Base-by-base conservation (phyloP, 768 basidiomycete genomes). In the Amanita jacksonii region DNA sequence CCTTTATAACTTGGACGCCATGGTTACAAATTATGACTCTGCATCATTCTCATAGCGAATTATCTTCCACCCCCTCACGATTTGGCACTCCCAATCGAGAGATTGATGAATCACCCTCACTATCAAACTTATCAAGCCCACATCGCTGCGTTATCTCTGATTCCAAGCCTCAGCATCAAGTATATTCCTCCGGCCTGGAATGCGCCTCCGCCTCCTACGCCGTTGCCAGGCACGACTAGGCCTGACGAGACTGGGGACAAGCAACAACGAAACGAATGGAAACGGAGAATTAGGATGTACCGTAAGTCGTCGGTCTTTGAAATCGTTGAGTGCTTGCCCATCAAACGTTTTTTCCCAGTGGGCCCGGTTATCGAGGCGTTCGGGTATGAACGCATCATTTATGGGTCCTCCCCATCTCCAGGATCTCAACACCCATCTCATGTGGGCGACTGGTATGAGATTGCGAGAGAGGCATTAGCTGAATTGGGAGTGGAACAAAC, bases 301-400 rank as follows among this genome's bases (percentile, higher is more conserved):
- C 65, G 87, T 90, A 55, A 65, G 86, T 79, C 31, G n/a, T n/a
- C n/a, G n/a, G n/a, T n/a, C n/a, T n/a, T n/a, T n/a, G 28, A 39
- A 5, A 31, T 20, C 5, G 23, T 47, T 41, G 33, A 15, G 30
- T 34, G 47, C 8, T 41, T 30, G 25, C 19, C 43, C 44, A 32
- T 19, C 23, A 50, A 43, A 23, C 18, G 44, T 47, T n/a, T 52
- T 22, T 50, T 38, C 27, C 35, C 47, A 91, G 87, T 90, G 51
- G 82, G 79, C 6, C 88, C 85, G 12, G 81, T 82, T 28, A 63
- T 89, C 49, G 88, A 91, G 58, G 88, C 88, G 2, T 90, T 90
- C 57, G 88, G 88, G 5, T 85, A 76, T 53, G 70, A 84, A 53
- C 76, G 88, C 41, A 87, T 91, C 52, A 70, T 91, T 15, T 90